Evolutionary conservation across 257 asterid genomes (phyloP), one percentile per base, ranked within the genome.

Genomic region (Pogostemon cablin): DNA sequence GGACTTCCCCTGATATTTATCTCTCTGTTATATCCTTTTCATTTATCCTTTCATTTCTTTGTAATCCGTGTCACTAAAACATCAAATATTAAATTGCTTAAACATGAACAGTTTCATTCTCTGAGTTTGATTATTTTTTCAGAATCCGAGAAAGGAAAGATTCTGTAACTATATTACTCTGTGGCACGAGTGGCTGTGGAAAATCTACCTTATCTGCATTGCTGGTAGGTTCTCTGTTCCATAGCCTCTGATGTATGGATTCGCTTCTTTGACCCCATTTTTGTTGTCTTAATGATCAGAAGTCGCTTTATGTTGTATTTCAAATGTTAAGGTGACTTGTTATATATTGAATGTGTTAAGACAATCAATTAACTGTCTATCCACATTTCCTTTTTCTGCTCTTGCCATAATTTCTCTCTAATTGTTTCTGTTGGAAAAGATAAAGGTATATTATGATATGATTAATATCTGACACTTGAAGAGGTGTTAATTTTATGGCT

Each of bases 141-240:
- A 95, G 99, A 81, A 83, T 95, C 78, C 88, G 92, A 75, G 99
- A 95, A 79, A 88, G 95, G 73, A 95, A 86, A 87, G 97, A 88
- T 73, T 95, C 98, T 54, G 82, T 95, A 71, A 95, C 93, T 5
- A 88, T 95, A 69, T 78, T 95, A 47, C 83, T 95, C 77, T 95
- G 99, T 78, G 99, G 99, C 59, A 88, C 99, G 4, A 91, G 99
- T 79, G 99, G 99, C 72, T 95, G 99, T 75, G 99, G 99, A 71
- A 95, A 95, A 85, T 95, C 99, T 74, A 95, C 99, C 63, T 86
- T 95, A 77, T 95, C 99, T 72, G 99, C 99, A 40, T 87, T 95
- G 83, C 95, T 95, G 95, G 99, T 95, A 77, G 65, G 91, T 73
- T 57, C 73, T 62, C 9, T 38, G 46, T 68, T 66, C 57, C 74